These are phyloP conservation scores for Staphylotrichum tortipilum DNA, from an alignment of 495 filamentous ascomycete species.

Conservation along the genomic window DNA sequence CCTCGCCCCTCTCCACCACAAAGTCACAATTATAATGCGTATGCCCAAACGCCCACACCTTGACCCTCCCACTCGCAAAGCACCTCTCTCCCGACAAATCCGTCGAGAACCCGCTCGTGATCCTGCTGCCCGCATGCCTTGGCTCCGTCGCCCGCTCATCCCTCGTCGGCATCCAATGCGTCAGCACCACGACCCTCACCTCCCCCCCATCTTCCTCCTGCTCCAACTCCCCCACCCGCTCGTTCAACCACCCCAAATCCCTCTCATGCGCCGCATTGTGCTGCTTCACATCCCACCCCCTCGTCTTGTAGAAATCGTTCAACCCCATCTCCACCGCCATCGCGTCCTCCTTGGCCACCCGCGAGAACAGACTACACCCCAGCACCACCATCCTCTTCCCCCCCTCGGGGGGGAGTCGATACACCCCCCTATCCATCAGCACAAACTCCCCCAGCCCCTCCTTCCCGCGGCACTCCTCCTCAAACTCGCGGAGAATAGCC, in stretches of 20 bases:
- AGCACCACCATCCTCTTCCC: conserved; percentile 1
- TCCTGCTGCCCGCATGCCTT: conserved; percentile 30
- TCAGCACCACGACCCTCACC: conserved; percentile 38
- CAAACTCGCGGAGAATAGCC: conserved; percentile 11
- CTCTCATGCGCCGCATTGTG: conserved; percentile 34
- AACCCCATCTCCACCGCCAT: conserved; percentile 32
- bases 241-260: conserved; percentile 46
- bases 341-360: conserved; percentile 16
- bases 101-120: conserved; percentile 37
- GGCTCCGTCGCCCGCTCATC: conserved; percentile 32
- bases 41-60: conserved; percentile 50
- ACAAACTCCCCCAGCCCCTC: conserved; percentile 3
- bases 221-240: conserved; percentile 30
- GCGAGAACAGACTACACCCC: conserved; percentile 33
- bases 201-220: conserved; percentile 38
- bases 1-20: conserved; percentile 3
- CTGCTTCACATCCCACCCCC: conserved; percentile 37
- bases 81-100: conserved; percentile 38
- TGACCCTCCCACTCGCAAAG: conserved; percentile 36
- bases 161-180: conserved; percentile 43
- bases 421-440: conserved; percentile 16
- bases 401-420: conserved; percentile 25
- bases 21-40: conserved; percentile 47
- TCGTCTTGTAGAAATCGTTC: conserved; percentile 44
- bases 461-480: not conserved